Conservation (phyloP, 2,329 filamentous ascomycete genomes). For the Sclerotinia glacialis region DNA sequence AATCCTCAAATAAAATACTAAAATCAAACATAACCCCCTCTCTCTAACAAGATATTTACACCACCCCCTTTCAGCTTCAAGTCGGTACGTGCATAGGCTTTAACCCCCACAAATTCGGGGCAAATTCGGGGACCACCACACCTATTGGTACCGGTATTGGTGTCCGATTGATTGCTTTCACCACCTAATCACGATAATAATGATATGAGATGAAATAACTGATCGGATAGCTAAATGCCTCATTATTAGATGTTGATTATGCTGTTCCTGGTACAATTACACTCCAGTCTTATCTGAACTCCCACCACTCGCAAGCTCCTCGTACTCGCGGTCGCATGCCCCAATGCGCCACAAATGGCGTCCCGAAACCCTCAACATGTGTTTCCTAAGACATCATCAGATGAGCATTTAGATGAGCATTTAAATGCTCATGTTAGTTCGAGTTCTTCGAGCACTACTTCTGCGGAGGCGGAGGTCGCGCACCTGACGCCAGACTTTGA, state of each 20-base stretch:
- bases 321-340: background rate
- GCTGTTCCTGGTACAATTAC: too few species aligned
- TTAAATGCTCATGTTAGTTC: background rate
- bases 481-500: conserved; percentile 35
- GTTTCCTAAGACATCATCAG: conserved; percentile 1
- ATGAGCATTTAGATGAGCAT: conserved; percentile 11
- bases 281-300: too few species aligned
- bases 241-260: background rate
- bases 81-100: background rate
- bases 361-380: conserved; percentile 3
- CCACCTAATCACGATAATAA: background rate
- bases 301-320: background rate
- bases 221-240: background rate
- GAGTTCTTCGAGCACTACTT: background rate
- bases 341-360: conserved; percentile 4
- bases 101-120: background rate
- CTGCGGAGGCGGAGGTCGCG: conserved; percentile 1
- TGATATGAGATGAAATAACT: background rate
- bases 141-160: background rate
- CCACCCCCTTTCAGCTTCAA: background rate
- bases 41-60: background rate
- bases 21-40: background rate
- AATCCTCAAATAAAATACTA: too few species aligned
- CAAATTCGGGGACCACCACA: background rate
- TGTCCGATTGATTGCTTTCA: background rate